phyloP scores from a whole-genome alignment of 352 stramenopile species.

The Pythium brachiatum region DNA sequence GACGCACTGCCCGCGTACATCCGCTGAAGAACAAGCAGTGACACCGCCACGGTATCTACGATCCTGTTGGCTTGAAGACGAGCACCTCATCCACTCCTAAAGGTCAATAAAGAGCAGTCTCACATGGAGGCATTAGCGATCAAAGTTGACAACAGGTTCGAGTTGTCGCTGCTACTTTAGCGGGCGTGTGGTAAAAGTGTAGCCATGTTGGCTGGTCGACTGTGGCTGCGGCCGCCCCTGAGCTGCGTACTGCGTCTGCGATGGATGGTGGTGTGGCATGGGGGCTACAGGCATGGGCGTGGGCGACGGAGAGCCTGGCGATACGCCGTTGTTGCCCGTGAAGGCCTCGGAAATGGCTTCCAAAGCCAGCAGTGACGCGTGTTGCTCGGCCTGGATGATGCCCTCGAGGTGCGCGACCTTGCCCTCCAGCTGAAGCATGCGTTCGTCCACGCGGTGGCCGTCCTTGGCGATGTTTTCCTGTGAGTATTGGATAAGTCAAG shows the following conservation, averaged over 20 bases:
- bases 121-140: no score
- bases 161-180: neutral
- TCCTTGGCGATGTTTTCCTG: constrained; percentile 51
- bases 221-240: neutral
- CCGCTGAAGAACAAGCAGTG: no score
- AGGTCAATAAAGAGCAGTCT: no score
- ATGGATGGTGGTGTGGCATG: neutral
- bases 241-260: neutral
- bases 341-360: constrained; percentile 75
- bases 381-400: constrained; percentile 67
- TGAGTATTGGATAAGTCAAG: neutral
- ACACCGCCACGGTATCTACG: no score
- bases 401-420: constrained; percentile 51
- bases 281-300: neutral
- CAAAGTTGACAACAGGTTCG: no score
- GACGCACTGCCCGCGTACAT: no score
- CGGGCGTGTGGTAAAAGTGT: neutral
- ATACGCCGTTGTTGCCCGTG: neutral
- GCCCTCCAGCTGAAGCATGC: constrained; percentile 46
- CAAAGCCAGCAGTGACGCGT: constrained; percentile 61
- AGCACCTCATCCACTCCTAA: no score
- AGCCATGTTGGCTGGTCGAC: neutral
- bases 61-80: no score
- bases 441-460: constrained; percentile 45
- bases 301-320: neutral